phyloP scores from a whole-genome alignment of 768 basidiomycete species.

The Trametes villosa region DNA sequence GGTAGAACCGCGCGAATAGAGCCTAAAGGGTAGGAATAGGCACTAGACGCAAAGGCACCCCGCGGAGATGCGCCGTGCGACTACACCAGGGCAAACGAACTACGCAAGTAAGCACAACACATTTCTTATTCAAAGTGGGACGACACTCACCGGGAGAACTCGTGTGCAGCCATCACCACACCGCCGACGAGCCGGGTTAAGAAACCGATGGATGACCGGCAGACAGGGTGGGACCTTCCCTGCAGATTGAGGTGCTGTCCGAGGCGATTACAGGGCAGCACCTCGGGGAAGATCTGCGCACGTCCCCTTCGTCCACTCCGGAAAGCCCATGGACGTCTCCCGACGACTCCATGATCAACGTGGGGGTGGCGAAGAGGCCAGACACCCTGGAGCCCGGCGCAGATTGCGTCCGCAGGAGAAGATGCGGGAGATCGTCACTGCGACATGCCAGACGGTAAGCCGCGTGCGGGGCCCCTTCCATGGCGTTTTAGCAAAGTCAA shows the following conservation, averaged over 20 bases:
- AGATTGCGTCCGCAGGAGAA: background rate
- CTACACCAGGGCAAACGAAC: no score
- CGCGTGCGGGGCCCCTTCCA: background rate
- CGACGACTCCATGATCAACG: background rate
- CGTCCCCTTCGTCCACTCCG: background rate
- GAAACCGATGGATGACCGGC: background rate
- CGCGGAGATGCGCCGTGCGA: no score
- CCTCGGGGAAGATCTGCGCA: background rate
- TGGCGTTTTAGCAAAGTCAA: background rate
- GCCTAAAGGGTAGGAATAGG: no score
- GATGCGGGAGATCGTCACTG: background rate
- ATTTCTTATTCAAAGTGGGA: background rate
- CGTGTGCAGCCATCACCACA: background rate
- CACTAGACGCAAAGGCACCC: no score
- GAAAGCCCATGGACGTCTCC: background rate
- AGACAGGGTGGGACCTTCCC: no score
- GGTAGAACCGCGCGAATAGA: no score
- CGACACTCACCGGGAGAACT: background rate
- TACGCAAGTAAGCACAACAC: background rate
- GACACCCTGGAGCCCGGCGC: no score
- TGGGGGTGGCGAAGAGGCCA: background rate
- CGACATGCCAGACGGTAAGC: background rate
- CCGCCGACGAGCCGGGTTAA: background rate
- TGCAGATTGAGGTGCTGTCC: background rate
- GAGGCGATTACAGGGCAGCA: background rate